Evolutionary conservation across 192 early-diverging fungal genomes (phyloP), one percentile per base, ranked within the genome.

Genomic region (Coemansia sp.): DNA sequence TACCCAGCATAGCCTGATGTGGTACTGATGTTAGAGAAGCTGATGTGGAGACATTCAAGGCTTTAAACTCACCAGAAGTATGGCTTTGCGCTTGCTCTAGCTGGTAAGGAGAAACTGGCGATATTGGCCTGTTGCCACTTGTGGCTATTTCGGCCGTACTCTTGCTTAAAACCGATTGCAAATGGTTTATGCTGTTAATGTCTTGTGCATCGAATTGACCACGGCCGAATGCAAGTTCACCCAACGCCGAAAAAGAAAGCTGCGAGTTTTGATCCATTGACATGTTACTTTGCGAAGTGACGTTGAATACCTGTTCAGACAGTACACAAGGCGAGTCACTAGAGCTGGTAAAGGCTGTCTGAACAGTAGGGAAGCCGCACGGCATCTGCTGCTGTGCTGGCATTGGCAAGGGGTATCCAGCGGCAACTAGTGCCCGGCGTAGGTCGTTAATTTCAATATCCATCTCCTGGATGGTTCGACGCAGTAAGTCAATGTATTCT

Each of bases 401-500:
- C 66, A 76, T 76, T 12, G 68, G 68, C 50, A 78, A 62, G 21
- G 68, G 75, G 33, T 78, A 78, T 42, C 75, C 75, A 8, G 68
- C 69, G 46, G 75, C 69, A 39, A 78, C 61, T 14, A 78, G 69
- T 28, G 69, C 75, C 42, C 72, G 53, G 40, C 79, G 79, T 26
- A 80, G 43, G 37, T 70, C 67, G 45, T 72, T 75, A 41, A 72
- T 69, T 50, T 80, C 79, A 1, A 65, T 53, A 38, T 80, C 79
- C 65, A 80, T 68, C 44, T 71, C 65, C 35, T 68, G 72, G 26
- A 80, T 72, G 4, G 68, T 68, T 30, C 65, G 50, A 15, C 73
- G 72, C 18, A 80, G 53, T 30, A 72, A 41, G 46, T 76, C 72
- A 38, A 80, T 80, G 15, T 80, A 80, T 16, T 80, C 79, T 26